Evolutionary conservation across 2,329 filamentous ascomycete species (phyloP), one percentile per base, ranked within the genome.

Genomic region (Pestalotiopsis sp.): DNA sequence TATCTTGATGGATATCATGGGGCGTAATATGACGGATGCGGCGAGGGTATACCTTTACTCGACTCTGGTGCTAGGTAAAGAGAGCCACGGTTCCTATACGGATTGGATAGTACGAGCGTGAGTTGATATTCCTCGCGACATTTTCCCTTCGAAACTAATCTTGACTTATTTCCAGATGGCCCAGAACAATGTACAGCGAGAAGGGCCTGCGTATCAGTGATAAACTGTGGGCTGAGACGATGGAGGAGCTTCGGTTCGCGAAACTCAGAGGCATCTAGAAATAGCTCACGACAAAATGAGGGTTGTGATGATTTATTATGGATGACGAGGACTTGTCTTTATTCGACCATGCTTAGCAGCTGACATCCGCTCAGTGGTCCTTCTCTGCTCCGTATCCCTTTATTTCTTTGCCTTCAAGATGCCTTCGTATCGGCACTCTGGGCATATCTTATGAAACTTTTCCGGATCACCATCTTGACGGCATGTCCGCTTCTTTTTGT

Each of bases 201-300:
- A 71, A 71, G 59, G 74, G 75, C 1, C 64, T 65, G 1, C 64
- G 68, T n/a, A 36, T 72, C 6, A 69, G 64, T 67, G 72, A 75
- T 14, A 71, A 70, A 58, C 57, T 76, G 41, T 77, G 75, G 75
- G 71, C 75, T 61, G 75, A 77, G 62, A 76, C 75, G 17, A 67
- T 77, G 69, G 73, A 74, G 66, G 75, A 76, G 68, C 66, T 77
- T 9, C 72, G 72, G 38, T 75, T 76, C 45, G 74, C 69, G 1
- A 58, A 45, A 45, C 4, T 45, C 13, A 17, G 41, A 17, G 41
- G 5, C 17, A 45, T 45, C 4, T 12, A 17, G 41, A 45, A 45
- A 45, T 36, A 36, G 31, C 31, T 36, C 31, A 36, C 31, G 31
- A 9, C 7, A 9, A 9, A 36, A 9, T 9, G 31, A 36, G 7